Conservation (phyloP, 2,329 filamentous ascomycete species). For the Zasmidium citrigriseum region DNA sequence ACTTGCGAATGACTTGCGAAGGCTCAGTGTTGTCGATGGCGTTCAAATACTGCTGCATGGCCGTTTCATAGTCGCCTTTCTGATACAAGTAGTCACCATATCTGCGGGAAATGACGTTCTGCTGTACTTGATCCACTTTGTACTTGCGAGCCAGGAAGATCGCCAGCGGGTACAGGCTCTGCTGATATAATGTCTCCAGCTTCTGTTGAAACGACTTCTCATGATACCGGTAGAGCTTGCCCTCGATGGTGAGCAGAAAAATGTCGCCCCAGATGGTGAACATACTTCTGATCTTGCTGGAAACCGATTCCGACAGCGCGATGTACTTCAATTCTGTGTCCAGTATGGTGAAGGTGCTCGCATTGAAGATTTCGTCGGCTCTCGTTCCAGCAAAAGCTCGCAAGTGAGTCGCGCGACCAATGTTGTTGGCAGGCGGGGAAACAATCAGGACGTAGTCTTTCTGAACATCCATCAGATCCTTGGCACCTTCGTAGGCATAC, state of each 20-base stretch:
- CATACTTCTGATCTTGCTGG: conserved; percentile 75
- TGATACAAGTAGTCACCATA: conserved; percentile 95
- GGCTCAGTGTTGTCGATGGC: conserved; percentile 96
- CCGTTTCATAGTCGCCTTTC: conserved; percentile 92
- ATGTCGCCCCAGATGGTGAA: conserved; percentile 90
- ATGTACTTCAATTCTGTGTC: conserved; percentile 89
- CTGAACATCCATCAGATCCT: conserved; percentile 77
- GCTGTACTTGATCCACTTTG: conserved; percentile 75
- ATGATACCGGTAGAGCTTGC: conserved; percentile 87
- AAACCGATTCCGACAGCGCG: conserved; percentile 81
- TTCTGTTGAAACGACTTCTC: conserved; percentile 90
- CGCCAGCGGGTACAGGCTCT: conserved; percentile 87
- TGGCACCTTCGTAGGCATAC: conserved; percentile 87
- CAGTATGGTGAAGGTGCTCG: conserved; percentile 85
- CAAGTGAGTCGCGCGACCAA: conserved; percentile 61
- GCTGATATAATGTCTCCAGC: conserved; percentile 88
- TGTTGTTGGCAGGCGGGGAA: conserved; percentile 68
- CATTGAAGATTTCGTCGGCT: conserved; percentile 79
- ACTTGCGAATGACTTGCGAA: conserved; percentile 95
- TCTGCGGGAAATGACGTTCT: conserved; percentile 87
- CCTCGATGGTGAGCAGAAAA: conserved; percentile 86
- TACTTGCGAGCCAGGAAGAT: conserved; percentile 91
- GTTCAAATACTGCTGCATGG: conserved; percentile 98
- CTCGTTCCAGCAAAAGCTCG: conserved; percentile 72
- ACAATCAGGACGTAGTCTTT: conserved; percentile 85